Base-by-base conservation (phyloP, 176 grass and related monocot species). In the Zea luxurians region DNA sequence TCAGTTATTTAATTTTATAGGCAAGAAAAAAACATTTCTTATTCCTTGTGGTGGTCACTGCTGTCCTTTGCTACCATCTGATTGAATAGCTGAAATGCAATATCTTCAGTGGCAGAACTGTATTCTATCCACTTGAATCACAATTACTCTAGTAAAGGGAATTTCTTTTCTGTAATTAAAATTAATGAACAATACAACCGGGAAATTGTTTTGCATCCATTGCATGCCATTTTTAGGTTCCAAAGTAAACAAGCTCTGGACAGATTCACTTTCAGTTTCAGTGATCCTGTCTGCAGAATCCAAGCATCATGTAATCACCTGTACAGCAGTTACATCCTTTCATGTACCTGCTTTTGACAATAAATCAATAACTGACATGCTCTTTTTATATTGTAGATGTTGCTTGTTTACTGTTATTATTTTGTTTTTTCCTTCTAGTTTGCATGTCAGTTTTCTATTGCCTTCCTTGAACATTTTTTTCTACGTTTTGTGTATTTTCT, bases 401-500 rank as follows among this genome's bases (percentile, higher is more conserved):
- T 57, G 17, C 61, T 10, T 65, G 34, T 12, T 44, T 48, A 5
- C 13, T 64, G 21, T 77, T 48, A 9, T 45, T 10, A 48, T 62
- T 20, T 52, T 20, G 34, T 16, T 13, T 12, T 66, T 53, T 35
- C 16, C 62, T 20, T 78, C 75, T 66, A 46, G 61, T 49, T 64
- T 64, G 21, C 45, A 64, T 64, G 60, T 8, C 43, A 49, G 5
- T 49, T 77, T 37, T 49, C 12, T 36, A 6, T 64, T 65, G 9
- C 48, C 48, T 17, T 13, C 62, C 50, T 66, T 82, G 47, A 40
- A 6, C 21, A 9, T 75, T 60, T 75, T 38, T 80, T 60, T 68
- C 18, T 80, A 13, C 7, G 6, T 48, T 52, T 71, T 48, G 9
- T 64, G 45, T 65, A 48, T 50, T 64, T 65, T 5, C 27, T 77